phyloP scores from a whole-genome alignment of 345 rosid species.

The Toxicodendron radicans region DNA sequence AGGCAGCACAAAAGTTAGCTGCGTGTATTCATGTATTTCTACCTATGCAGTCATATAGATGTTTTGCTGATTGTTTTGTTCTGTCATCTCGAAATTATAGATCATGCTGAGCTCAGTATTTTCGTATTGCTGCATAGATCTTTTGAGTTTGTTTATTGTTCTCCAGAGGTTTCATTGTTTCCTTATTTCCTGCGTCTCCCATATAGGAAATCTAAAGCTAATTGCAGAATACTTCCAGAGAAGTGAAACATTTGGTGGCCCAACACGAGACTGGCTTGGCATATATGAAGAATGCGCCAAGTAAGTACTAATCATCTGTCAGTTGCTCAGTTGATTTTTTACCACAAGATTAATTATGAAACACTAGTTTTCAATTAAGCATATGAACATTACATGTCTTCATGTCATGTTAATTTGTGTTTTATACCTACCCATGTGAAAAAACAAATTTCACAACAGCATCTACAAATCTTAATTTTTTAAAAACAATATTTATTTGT shows the following conservation, averaged over 20 bases:
- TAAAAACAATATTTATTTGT: too few species aligned
- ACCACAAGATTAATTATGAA: background rate
- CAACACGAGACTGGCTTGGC: conserved; percentile 85
- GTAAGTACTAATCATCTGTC: conserved; percentile 45
- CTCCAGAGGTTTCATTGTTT: background rate
- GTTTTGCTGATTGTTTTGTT: background rate
- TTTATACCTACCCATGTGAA: too few species aligned
- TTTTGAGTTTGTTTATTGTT: background rate
- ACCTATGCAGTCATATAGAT: too few species aligned
- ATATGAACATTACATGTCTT: too few species aligned
- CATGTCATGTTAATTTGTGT: too few species aligned
- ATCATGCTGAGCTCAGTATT: background rate
- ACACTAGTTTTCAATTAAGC: background rate
- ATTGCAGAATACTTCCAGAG: conserved; percentile 89
- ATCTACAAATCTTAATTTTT: too few species aligned
- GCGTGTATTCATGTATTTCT: too few species aligned
- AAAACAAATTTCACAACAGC: too few species aligned
- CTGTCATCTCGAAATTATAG: background rate
- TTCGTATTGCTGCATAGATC: background rate
- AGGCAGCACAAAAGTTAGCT: too few species aligned
- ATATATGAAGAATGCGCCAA: conserved; percentile 82
- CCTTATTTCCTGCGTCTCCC: conserved; percentile 7
- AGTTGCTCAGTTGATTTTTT: background rate
- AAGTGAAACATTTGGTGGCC: conserved; percentile 83
- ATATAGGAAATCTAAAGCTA: conserved; percentile 77